phyloP scores from a whole-genome alignment of 1,284 basidiomycete species.

The Phellopilus nigrolimitatus region DNA sequence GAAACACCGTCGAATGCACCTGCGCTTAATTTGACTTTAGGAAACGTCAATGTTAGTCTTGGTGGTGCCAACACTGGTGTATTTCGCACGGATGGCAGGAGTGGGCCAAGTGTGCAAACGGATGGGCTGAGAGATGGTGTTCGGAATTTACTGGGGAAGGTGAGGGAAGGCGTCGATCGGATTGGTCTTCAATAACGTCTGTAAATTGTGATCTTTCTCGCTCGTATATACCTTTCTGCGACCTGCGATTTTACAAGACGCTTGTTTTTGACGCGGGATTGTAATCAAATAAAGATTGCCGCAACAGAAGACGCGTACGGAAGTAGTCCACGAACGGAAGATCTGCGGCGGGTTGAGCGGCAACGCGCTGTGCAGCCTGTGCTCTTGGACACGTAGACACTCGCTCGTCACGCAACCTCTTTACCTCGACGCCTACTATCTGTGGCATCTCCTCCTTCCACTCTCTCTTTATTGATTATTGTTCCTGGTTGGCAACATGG shows the following conservation, averaged over 20 bases:
- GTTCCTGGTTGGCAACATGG: slow-evolving; percentile 46
- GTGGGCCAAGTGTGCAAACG: slow-evolving; percentile 66
- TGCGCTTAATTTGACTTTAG: slow-evolving; percentile 82
- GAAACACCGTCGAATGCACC: slow-evolving; percentile 65
- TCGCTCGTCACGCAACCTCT: neutral
- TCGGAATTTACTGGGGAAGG: slow-evolving; percentile 79
- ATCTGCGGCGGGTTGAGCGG: too few relatives aligned
- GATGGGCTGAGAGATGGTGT: slow-evolving; percentile 84
- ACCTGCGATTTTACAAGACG: too few relatives aligned
- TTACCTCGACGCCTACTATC: neutral
- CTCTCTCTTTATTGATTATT: slow-evolving; percentile 26
- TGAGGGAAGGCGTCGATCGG: slow-evolving; percentile 83
- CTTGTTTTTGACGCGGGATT: too few relatives aligned
- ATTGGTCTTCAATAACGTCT: slow-evolving; percentile 36
- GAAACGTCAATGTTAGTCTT: slow-evolving; percentile 85
- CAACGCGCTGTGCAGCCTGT: too few relatives aligned
- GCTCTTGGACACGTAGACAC: slow-evolving; percentile 2
- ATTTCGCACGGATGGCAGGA: slow-evolving; percentile 72
- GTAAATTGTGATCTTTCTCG: neutral
- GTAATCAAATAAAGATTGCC: too few relatives aligned
- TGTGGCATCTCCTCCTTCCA: slow-evolving; percentile 23
- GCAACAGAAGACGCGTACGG: too few relatives aligned
- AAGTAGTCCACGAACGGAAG: too few relatives aligned
- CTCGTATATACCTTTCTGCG: neutral
- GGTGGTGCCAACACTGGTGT: slow-evolving; percentile 84